Percentiles rank a stretch among this genome's conserved stretches.
Conservation (phyloP, 2,329 filamentous ascomycete species). For the Diaporthe longicolla region DNA sequence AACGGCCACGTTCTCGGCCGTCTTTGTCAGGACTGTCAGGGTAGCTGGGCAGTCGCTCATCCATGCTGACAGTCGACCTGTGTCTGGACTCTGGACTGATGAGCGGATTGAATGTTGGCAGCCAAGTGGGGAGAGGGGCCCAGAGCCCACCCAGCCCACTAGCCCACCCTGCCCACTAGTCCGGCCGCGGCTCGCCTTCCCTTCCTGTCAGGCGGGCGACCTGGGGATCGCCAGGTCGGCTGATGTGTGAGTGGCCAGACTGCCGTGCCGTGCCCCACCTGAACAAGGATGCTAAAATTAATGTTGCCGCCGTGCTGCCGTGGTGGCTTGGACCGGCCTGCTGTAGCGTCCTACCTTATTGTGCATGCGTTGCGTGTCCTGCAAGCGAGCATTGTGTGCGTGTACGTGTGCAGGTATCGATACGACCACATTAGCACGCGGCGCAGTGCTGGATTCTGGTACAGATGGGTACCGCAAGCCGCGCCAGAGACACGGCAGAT, state of each 20-base stretch:
- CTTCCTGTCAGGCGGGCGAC: conserved; percentile 26
- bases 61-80: neutral
- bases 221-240: conserved; percentile 7
- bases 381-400: neutral
- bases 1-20: conserved; percentile 36
- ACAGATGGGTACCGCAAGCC: conserved; percentile 12
- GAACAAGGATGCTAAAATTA: conserved; percentile 38
- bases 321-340: conserved; percentile 37
- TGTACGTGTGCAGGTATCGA: conserved; percentile 16
- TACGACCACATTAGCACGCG: neutral
- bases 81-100: no score
- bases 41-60: conserved; percentile 16
- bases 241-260: conserved; percentile 36
- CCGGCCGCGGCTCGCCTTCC: conserved; percentile 23
- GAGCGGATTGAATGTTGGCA: conserved; percentile 12
- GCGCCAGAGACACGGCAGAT: conserved; percentile 28
- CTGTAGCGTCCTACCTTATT: conserved; percentile 34
- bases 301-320: conserved; percentile 42
- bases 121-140: neutral
- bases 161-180: neutral
- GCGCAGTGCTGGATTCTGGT: conserved; percentile 4
- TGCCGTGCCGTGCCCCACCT: conserved; percentile 18
- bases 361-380: conserved; percentile 17
- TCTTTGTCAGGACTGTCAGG: conserved; percentile 31
- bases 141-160: conserved; percentile 1